phyloP scores from a whole-genome alignment of 345 rosid genomes.

The Arabidopsis arenosa region DNA sequence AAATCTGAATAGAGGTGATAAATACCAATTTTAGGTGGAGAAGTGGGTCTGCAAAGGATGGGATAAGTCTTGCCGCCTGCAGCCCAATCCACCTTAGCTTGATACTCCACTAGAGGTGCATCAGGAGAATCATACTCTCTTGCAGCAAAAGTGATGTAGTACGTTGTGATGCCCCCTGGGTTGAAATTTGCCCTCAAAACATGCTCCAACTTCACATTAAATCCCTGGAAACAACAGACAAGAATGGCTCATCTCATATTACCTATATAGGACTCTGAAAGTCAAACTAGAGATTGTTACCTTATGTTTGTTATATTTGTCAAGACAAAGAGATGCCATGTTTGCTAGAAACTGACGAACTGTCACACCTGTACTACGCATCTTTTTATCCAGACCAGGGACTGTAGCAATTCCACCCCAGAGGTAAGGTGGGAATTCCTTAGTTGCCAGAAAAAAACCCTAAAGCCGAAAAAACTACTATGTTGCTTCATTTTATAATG shows the following conservation, averaged over 20 bases:
- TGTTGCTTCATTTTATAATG: too few relatives aligned
- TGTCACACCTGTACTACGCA: too few relatives aligned
- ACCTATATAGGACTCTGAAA: too few relatives aligned
- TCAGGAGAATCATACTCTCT: constrained; percentile 16
- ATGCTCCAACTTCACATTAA: not conserved
- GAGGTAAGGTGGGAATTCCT: not conserved
- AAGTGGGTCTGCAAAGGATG: constrained; percentile 27
- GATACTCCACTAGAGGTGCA: constrained; percentile 24
- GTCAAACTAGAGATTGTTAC: too few relatives aligned
- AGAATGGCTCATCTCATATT: too few relatives aligned
- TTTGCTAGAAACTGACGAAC: too few relatives aligned
- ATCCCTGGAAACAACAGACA: too few relatives aligned
- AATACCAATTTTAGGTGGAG: too few relatives aligned
- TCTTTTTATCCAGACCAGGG: not conserved
- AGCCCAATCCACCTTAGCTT: constrained; percentile 5
- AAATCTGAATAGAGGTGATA: too few relatives aligned
- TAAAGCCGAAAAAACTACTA: not conserved
- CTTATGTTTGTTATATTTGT: too few relatives aligned
- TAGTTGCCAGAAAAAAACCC: constrained; percentile 12
- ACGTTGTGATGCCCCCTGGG: constrained; percentile 9
- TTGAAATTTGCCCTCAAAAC: constrained; percentile 28
- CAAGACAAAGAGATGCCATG: too few relatives aligned
- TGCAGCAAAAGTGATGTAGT: constrained; percentile 26
- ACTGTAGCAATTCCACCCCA: constrained; percentile 7
- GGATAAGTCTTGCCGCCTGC: constrained; percentile 16